Evolutionary conservation across 129 eudicot genomes (phyloP), one percentile per base, ranked within the genome.

Genomic region (Dittrichia graveolens): DNA sequence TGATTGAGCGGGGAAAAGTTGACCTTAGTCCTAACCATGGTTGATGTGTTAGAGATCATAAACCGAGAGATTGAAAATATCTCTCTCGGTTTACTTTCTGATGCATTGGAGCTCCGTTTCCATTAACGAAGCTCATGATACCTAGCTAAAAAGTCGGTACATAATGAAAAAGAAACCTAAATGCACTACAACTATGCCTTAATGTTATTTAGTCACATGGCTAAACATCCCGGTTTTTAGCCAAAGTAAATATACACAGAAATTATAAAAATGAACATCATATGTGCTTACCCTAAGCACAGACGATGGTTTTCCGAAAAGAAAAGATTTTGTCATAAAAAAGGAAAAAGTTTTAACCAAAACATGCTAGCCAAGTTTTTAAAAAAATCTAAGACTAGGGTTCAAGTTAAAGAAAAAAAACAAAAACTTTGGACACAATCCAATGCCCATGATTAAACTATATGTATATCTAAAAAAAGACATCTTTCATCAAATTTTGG

Each of bases 1-100:
- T 38, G 69, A 52, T 19, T 9, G 71, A 55, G 67, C 3, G 42
- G 50, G 52, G 77, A 77, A 80, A 86, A 70, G 80, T 64, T 67
- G 84, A 83, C 97, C 91, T 72, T 69, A 91, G 95, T 87, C 94
- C 91, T 87, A 87, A 91, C 97, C 95, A 91, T 91, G 97, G 97
- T 91, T 83, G 91, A 84, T 81, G 87, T 76, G 81, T 87, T 76
- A 78, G 72, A 75, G 84, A 77, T 84, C 69, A 84, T 81, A 71
- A 83, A 85, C 86, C 75, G 68, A 84, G 83, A 84, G 92, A 79
- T 67, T 76, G 78, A 87, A 91, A 88, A 88, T 83, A 85, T 87
- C 82, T 82, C 80, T 75, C 85, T 15, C 72, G 70, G 89, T 70
- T 78, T 80, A 82, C 85, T 79, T 76, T 80, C 86, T 48, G 61